These are phyloP conservation scores for Nissolia schottii DNA, from an alignment of 306 rosid species.

Conservation along the genomic window DNA sequence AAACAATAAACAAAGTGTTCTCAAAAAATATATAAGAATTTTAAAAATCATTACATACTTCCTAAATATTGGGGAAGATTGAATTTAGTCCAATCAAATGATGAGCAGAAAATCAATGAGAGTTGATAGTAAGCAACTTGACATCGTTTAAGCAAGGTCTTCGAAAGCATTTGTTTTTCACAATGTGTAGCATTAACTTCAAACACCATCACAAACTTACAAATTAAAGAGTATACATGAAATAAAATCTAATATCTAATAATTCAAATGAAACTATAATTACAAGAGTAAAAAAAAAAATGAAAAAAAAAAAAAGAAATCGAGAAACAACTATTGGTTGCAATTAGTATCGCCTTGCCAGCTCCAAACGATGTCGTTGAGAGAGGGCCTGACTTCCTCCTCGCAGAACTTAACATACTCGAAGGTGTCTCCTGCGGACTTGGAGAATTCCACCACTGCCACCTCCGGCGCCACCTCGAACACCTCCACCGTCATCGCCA, in stretches of 20 bases:
- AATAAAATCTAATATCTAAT: neutral
- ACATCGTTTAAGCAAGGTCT: too few species aligned
- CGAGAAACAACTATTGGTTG: neutral
- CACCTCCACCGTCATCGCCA: slow-evolving; percentile 54
- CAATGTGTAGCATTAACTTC: neutral
- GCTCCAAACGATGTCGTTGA: slow-evolving; percentile 85
- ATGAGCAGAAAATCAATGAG: too few species aligned
- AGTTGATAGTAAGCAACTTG: too few species aligned
- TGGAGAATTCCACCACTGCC: slow-evolving; percentile 60
- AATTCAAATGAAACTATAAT: neutral
- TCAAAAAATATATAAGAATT: too few species aligned
- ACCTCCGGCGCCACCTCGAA: slow-evolving; percentile 76
- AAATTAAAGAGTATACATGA: neutral
- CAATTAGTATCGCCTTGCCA: slow-evolving; percentile 63
- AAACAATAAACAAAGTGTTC: too few species aligned
- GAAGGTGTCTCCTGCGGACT: slow-evolving; percentile 60
- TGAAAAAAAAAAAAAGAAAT: neutral
- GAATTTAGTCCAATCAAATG: too few species aligned
- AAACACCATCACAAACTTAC: neutral
- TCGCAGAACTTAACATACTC: slow-evolving; percentile 72
- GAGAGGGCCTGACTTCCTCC: slow-evolving; percentile 68
- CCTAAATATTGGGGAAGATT: too few species aligned
- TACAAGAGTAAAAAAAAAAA: neutral
- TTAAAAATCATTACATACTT: too few species aligned
- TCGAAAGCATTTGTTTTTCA: too few species aligned